A percentile compares a stretch with the other conserved stretches of the same genome.
Evolutionary conservation across 1,139 yeast species (phyloP).

Genomic region (Candida labiduridarum): DNA sequence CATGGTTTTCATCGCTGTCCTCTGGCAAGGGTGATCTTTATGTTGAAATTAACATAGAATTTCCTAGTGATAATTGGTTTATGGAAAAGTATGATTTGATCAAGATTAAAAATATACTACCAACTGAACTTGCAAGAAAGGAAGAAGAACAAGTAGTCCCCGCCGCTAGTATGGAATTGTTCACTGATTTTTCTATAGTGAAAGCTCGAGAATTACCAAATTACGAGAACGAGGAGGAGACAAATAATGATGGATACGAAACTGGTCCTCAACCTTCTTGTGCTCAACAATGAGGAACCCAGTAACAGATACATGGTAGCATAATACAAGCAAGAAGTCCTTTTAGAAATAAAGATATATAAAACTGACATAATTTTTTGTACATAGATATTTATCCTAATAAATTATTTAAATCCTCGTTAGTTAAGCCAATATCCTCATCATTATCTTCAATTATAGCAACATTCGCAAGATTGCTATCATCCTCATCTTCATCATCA

Average conservation of each 20-base stretch:
- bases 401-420: conserved; percentile 39
- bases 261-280: conserved; percentile 35
- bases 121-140: conserved; percentile 34
- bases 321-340: background rate
- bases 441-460: conserved; percentile 12
- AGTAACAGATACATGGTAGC: conserved; percentile 10
- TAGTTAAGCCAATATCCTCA: conserved; percentile 33
- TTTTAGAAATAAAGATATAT: background rate
- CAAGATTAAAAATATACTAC: conserved; percentile 57
- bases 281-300: conserved; percentile 34
- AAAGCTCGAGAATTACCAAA: conserved; percentile 35
- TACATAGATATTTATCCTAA: conserved; percentile 28
- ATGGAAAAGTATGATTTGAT: conserved; percentile 62
- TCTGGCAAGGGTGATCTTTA: conserved; percentile 70
- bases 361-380: conserved; percentile 5
- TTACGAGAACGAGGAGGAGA: conserved; percentile 30
- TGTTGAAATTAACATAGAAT: conserved; percentile 69
- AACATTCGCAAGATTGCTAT: conserved; percentile 7
- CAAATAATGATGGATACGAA: conserved; percentile 17
- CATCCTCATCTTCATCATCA: conserved; percentile 25
- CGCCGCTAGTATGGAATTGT: conserved; percentile 43
- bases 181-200: conserved; percentile 43
- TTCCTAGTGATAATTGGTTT: conserved; percentile 85
- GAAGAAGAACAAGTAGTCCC: conserved; percentile 28
- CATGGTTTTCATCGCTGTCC: conserved; percentile 35